Base-by-base conservation (phyloP, 768 basidiomycete species). In the Boletus tomentosulus region DNA sequence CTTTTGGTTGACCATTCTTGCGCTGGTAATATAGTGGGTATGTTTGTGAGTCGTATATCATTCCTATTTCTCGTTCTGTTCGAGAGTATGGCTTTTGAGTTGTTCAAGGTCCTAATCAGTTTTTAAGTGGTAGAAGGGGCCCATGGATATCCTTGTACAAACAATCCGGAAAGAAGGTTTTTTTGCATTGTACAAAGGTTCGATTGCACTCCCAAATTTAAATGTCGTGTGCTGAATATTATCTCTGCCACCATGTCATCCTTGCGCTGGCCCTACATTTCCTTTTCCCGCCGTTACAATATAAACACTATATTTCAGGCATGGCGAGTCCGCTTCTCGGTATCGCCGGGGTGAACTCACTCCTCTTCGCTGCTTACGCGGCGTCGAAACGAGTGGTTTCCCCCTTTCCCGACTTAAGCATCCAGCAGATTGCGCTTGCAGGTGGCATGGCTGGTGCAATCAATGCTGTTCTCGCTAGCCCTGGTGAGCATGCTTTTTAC, bases 161-260 rank as follows among this genome's bases (percentile, higher is more conserved):
- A 98, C 96, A 0, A 56, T 95, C 43, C 71, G 84, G 59, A 86
- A 83, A 51, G 97, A 99, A 67, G 97, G 97, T 0, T 82, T 95
- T 64, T 82, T 97, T 53, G 97, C 93, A 3, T 71, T 99, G 42
- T 98, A 97, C 74, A 98, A 98, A 78, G 96, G 95, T 91, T 13
- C n/a, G n/a, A n/a, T n/a, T 31, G 71, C 58, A 24, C 19, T 19
- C 41, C 10, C 19, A 15, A 28, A 11, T 51, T 12, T 24, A 30
- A n/a, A n/a, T 22, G 11, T 4, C 44, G 22, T n/a, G 15, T 22
- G 35, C 35, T 7, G n/a, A n/a, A n/a, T n/a, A n/a, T n/a, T n/a
- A n/a, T n/a, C n/a, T n/a, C n/a, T n/a, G n/a, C n/a, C n/a, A n/a
- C n/a, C n/a, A n/a, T n/a, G n/a, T n/a, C n/a, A n/a, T n/a, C n/a